Conservation (phyloP, 257 asterid genomes). For the Solanum raphanifolium region DNA sequence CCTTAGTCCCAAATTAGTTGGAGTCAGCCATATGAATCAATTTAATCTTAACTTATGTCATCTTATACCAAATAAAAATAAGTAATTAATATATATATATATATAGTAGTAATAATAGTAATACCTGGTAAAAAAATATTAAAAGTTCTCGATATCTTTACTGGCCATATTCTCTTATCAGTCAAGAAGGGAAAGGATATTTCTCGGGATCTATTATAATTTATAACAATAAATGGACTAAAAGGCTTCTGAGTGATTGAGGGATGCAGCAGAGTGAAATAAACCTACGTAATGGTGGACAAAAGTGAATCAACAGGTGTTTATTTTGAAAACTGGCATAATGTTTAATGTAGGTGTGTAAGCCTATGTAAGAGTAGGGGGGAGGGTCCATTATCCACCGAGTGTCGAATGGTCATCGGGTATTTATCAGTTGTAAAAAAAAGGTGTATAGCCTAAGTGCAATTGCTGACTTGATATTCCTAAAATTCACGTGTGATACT, state of each 20-base stretch:
- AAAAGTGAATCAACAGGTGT: background rate
- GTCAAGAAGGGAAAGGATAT: background rate
- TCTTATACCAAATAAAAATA: background rate
- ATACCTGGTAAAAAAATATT: background rate
- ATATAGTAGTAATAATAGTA: background rate
- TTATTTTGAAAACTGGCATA: background rate
- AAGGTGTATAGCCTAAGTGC: background rate
- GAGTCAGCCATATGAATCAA: background rate
- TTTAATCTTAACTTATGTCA: background rate
- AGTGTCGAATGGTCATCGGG: background rate
- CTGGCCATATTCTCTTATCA: background rate
- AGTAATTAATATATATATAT: background rate
- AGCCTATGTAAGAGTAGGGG: background rate
- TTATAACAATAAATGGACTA: background rate
- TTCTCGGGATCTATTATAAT: background rate
- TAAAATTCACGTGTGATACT: background rate
- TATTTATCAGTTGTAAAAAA: background rate
- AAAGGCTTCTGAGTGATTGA: background rate
- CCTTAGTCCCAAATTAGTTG: background rate
- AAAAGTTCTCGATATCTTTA: background rate
- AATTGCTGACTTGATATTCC: background rate
- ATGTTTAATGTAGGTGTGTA: background rate
- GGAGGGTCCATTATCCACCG: background rate
- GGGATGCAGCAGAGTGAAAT: background rate
- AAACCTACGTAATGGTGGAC: background rate